Base-by-base conservation (phyloP, 371 early-diverging fungal genomes). In the Zancudomyces culisetae region DNA sequence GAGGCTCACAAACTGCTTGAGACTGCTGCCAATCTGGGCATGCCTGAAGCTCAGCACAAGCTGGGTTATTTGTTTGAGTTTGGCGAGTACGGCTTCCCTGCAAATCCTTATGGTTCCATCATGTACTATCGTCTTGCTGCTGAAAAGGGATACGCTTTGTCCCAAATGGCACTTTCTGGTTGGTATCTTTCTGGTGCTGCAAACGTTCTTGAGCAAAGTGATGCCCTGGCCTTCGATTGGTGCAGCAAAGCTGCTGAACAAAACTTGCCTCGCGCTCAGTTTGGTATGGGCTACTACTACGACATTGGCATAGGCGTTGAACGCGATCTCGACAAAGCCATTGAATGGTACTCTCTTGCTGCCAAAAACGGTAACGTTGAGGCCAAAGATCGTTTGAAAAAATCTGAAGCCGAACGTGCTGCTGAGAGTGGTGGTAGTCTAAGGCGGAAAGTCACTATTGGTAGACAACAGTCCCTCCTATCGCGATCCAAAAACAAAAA, bases 141-240 rank as follows among this genome's bases (percentile, higher is more conserved):
- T 1, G 77, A 85, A 46, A 82, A 83, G 46, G 85, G 83, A 27
- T 80, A 95, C 54, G 79, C 85, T 2, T 89, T 92, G 45, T 88
- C 95, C 21, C 83, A 90, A 68, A 80, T 95, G 64, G 90, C 90
- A 1, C 70, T 98, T 26, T 81, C 88, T 20, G 89, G 90, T 1
- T 96, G 95, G 94, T 94, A 92, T 58, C 64, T 97, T n/a, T 85
- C 88, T 1, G 98, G 96, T 20, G 64, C 71, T 10, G 84, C 84
- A n/a, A 70, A 72, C 39, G 67, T 78, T 1, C 63, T 90, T 22
- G 70, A 71, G 13, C 79, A 77, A 42, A 76, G 78, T 43, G 94
- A 96, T 60, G 72, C 76, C n/a, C 77, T 84, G 55, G 94, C 98
- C 12, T 94, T 83, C 67, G 62, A 77, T 43, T 92, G 91, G 84